Base-by-base conservation (phyloP, 495 filamentous ascomycete genomes). In the Xylaria longipes region DNA sequence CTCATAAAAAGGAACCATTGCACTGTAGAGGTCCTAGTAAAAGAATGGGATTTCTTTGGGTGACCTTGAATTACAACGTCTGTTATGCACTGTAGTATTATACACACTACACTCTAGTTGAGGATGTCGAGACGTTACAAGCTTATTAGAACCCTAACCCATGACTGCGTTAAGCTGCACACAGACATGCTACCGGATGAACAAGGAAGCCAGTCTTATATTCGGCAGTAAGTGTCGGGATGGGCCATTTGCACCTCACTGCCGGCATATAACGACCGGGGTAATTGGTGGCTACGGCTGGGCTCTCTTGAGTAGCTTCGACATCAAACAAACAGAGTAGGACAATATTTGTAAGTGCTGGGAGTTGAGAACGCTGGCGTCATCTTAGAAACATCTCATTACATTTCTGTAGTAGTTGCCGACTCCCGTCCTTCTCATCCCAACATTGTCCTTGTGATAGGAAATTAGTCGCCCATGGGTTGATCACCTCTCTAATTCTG, bases 141-240 rank as follows among this genome's bases (percentile, higher is more conserved):
- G 37, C 60, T 62, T 63, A 43, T 22, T 27, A 63, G 22, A 33
- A 6, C 35, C 37, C 6, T n/a, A n/a, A n/a, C n/a, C 35, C 58
- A 62, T 62, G 58, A 41, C 58, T 2, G 58, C 35, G 41, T 62
- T 31, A 31, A 62, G 31, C 35, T 8, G 54, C 27, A 29, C 14
- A 56, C 11, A 14, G 12, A 56, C 56, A 41, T 12, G 15, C 11
- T 62, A 9, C 9, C n/a, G n/a, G 22, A 12, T 37, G n/a, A 63
- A 63, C 60, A 43, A 27, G 60, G 37, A 37, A 7, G 20, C 12
- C 43, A 17, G 35, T 43, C 14, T 7, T 5, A 29, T 5, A 2
- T 43, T 63, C 60, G 37, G 37, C 35, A 43, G 37, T 63, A 63
- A 43, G 29, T 27, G 29, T 63, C 60, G 60, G 60, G 14, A 63